Evolutionary conservation across 352 stramenopile genomes (phyloP).

Genomic region (Plasmopara viticola): DNA sequence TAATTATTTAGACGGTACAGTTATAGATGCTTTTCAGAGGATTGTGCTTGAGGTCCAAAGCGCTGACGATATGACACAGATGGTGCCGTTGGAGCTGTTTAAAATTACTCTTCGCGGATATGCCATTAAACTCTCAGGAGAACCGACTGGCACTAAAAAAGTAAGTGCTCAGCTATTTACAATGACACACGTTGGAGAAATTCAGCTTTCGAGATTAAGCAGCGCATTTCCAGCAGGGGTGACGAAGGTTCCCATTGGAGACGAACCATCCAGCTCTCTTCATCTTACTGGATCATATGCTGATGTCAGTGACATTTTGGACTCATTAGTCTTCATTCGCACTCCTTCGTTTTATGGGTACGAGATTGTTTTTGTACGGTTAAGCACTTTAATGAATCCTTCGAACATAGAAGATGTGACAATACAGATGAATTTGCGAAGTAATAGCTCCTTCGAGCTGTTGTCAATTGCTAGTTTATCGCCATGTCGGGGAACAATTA

Average conservation of each 20-base stretch:
- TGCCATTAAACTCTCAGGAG: conserved; percentile 24
- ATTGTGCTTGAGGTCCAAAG: conserved; percentile 44
- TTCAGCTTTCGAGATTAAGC: conserved; percentile 27
- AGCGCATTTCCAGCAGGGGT: conserved; percentile 21
- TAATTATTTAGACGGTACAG: conserved; percentile 47
- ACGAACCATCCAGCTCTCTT: conserved; percentile 26
- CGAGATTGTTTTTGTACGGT: conserved; percentile 48
- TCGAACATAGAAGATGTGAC: conserved; percentile 32
- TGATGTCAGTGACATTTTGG: conserved; percentile 29
- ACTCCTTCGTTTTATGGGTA: conserved; percentile 46
- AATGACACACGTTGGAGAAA: conserved; percentile 46
- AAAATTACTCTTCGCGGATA: conserved; percentile 40
- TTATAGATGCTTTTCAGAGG: conserved; percentile 31
- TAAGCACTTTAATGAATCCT: conserved; percentile 47
- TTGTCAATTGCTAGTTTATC: conserved; percentile 23
- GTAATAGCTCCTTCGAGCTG: conserved; percentile 19
- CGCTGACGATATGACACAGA: conserved; percentile 34
- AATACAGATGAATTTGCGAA: conserved; percentile 36
- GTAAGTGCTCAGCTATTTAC: conserved; percentile 39
- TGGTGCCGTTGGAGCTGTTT: conserved; percentile 31
- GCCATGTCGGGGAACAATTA: conserved; percentile 25
- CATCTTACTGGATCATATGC: conserved; percentile 31
- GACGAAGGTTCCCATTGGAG: conserved; percentile 14
- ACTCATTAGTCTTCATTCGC: conserved; percentile 43
- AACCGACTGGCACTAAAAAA: conserved; percentile 7